Evolutionary conservation across 1,284 basidiomycete genomes (phyloP), one percentile per base, ranked within the genome.

Genomic region (Cutaneotrichosporon sp.): DNA sequence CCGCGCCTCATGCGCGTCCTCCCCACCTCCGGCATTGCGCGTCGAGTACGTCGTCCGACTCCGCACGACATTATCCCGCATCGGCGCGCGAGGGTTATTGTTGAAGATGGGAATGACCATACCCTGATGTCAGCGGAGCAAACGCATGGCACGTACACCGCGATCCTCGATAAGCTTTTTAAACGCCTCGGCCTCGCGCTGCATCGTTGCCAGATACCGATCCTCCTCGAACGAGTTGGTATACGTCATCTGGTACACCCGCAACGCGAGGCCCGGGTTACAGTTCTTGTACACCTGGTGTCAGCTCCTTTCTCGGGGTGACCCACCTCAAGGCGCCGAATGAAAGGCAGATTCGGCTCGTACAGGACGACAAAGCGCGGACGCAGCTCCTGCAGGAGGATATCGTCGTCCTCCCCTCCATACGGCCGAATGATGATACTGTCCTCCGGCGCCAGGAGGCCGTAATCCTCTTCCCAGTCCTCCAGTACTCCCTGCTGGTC

Each of bases 191-290:
- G 97, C 97, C 75, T 99, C 94, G 57, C 86, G 82, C 43, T 91
- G 79, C 46, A 97, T 82, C 1, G 85, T 86, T 31, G 88, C 87
- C 22, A 99, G 80, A 72, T 96, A 98, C 65, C 90, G 87, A 71
- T 96, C 91, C 67, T 98, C 94, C 70, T 99, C 96, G 59, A 88
- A 89, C 42, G 90, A 94, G 63, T 90, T 84, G 46, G 84, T 82
- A 73, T 97, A 97, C 17, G 91, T 79, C 84, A 97, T 85, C 70
- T 97, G 93, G 71, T 98, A 99, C 4, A 97, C 87, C n/a, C 92
- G 81, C 1, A 97, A 83, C 0, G 81, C 84, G 4, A 92, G 75
- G 0, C 86, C 87, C 1, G 87, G 85, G 71, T 87, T 85, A 5
- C 85, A 82, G 60, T 85, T 86, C 65, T 87, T 82, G 72, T 93